Conservation (phyloP, 768 basidiomycete species). For the Cubamyces sp. region DNA sequence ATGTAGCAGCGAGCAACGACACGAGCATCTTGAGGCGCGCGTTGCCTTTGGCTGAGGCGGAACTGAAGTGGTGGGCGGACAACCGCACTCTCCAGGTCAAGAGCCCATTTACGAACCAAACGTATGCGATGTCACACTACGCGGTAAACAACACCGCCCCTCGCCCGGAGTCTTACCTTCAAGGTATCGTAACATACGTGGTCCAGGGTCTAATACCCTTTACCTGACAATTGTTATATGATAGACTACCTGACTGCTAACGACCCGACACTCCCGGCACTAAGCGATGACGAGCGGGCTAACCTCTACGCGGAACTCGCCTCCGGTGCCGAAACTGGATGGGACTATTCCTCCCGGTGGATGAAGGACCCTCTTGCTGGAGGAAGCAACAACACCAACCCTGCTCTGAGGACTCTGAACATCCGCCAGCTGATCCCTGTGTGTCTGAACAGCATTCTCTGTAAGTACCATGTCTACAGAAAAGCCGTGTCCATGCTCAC, state of each 20-base stretch:
- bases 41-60: conserved; percentile 83
- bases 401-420: conserved; percentile 71
- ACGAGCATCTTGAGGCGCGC: conserved; percentile 75
- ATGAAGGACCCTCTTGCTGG: conserved; percentile 44
- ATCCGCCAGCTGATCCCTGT: conserved; percentile 71
- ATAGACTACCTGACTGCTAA: conserved; percentile 82
- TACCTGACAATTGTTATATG: neutral
- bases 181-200: conserved; percentile 41
- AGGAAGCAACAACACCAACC: conserved; percentile 47
- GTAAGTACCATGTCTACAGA: conserved; percentile 45
- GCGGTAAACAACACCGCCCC: conserved; percentile 84
- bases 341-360: conserved; percentile 49
- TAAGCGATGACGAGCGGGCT: conserved; percentile 62
- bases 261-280: conserved; percentile 54
- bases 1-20: conserved; percentile 74
- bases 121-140: conserved; percentile 71
- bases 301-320: conserved; percentile 88
- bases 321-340: conserved; percentile 82
- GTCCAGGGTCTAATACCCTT: too few relatives aligned
- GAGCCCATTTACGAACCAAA: conserved; percentile 71
- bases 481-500: conserved; percentile 9
- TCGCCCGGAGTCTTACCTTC: conserved; percentile 81
- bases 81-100: conserved; percentile 72
- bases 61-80: conserved; percentile 80
- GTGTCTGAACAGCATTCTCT: conserved; percentile 84